Conservation (phyloP, 176 grass and related monocot species). For the Oryza glumipatula region DNA sequence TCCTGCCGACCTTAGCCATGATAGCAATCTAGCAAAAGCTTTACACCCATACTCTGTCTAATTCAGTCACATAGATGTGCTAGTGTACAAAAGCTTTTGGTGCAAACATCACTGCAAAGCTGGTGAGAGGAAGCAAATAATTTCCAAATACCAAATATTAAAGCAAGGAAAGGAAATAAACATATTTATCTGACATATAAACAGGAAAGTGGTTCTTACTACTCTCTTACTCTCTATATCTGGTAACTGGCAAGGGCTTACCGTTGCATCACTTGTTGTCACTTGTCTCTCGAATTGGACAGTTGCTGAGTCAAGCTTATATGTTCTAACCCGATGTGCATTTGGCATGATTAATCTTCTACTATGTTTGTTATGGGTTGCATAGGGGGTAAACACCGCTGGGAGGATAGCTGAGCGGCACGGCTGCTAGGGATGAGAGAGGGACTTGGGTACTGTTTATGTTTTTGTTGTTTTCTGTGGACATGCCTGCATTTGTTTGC, state of each 20-base stretch:
- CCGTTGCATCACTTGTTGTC: background rate
- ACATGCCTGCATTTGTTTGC: background rate
- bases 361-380: no score
- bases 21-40: constrained; percentile 1
- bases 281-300: background rate
- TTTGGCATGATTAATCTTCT: background rate
- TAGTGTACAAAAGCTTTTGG: background rate
- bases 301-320: constrained; percentile 7
- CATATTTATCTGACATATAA: background rate
- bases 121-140: background rate
- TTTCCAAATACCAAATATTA: background rate
- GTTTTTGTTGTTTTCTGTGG: background rate
- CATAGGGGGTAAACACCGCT: no score
- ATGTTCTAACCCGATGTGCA: background rate
- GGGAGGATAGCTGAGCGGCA: no score
- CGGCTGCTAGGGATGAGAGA: no score
- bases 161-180: background rate
- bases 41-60: background rate
- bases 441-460: background rate
- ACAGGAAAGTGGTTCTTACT: background rate
- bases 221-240: background rate
- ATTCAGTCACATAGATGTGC: background rate
- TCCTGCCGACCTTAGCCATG: constrained; percentile 1
- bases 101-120: constrained; percentile 10
- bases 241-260: background rate